Base-by-base conservation (phyloP, 1,284 basidiomycete species). In the Malassezia brasiliensis region DNA sequence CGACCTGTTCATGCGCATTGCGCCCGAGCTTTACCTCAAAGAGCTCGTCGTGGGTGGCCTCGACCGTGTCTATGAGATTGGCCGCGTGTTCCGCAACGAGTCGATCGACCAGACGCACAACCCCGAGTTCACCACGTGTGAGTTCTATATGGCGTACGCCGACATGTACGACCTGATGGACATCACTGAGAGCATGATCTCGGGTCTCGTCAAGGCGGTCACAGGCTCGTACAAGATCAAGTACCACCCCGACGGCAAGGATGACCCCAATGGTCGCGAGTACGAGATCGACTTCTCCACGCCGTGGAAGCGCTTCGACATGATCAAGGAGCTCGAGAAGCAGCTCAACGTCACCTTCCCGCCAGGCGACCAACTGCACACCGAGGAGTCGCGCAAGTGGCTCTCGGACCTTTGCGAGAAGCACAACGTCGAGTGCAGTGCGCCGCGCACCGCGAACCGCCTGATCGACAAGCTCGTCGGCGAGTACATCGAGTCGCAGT, bases 81-180 rank as follows among this genome's bases (percentile, higher is more conserved):
- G 93, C 7, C 85, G 93, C 50, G 91, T 96, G 31, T 99, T 98
- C 83, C 80, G 94, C 53, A 99, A 98, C 77, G 94, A 99, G 77
- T 88, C 90, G 50, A 99, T 99, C 76, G 94, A 99, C 78, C 80
- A 96, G 69, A 99, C 93, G 35, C 69, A 73, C 65, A 66, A 72
- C 66, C 74, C 74, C 31, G 71, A 74, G 57, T 76, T 76, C 53
- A 89, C 89, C 19, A 94, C 96, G 77, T 98, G 93, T 82, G 93
- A 99, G 79, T 98, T 99, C 78, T 98, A 98, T 77, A 98, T 99
- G 93, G 93, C 93, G 28, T 98, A 96, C 74, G 93, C 93, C 61
- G 93, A 98, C 77, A 94, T 96, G 90, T 88, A 91, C 79, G 94
- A 98, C 75, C 64, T 98, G 59, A 96, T 98, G 93, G 91, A 96